Percentiles rank a stretch among this genome's conserved stretches.
Evolutionary conservation across 2,329 filamentous ascomycete species (phyloP).

Genomic region (Botrytis fragariae): DNA sequence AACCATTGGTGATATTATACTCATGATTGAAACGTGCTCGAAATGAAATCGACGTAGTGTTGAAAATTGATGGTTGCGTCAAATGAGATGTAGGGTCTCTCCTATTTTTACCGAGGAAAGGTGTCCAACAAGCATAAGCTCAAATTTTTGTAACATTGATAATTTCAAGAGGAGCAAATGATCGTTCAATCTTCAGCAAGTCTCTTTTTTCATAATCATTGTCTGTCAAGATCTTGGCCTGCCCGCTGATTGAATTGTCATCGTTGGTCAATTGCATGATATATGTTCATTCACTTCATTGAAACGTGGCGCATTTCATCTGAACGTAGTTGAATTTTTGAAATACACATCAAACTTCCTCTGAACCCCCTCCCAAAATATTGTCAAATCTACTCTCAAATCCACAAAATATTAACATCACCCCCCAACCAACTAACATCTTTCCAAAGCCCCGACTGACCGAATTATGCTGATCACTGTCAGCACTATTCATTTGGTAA

Average conservation of each 20-base stretch:
- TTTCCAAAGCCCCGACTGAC: no score
- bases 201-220: not conserved
- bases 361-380: no score
- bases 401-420: not conserved
- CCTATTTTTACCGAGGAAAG: not conserved
- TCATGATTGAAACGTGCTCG: not conserved
- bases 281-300: not conserved
- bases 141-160: not conserved
- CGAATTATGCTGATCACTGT: no score
- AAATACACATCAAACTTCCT: no score
- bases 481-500: not conserved
- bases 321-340: no score
- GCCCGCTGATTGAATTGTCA: not conserved
- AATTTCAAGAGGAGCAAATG: not conserved
- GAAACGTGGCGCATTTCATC: not conserved
- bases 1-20: not conserved
- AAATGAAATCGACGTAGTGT: not conserved
- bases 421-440: not conserved
- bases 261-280: no score
- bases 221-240: not conserved
- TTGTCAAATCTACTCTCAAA: not conserved
- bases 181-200: no score
- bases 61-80: not conserved
- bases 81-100: not conserved
- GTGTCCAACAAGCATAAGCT: not conserved